These are phyloP conservation scores for Alternaria hordeiaustralica DNA, from an alignment of 2,329 filamentous ascomycete genomes.

Conservation along the genomic window DNA sequence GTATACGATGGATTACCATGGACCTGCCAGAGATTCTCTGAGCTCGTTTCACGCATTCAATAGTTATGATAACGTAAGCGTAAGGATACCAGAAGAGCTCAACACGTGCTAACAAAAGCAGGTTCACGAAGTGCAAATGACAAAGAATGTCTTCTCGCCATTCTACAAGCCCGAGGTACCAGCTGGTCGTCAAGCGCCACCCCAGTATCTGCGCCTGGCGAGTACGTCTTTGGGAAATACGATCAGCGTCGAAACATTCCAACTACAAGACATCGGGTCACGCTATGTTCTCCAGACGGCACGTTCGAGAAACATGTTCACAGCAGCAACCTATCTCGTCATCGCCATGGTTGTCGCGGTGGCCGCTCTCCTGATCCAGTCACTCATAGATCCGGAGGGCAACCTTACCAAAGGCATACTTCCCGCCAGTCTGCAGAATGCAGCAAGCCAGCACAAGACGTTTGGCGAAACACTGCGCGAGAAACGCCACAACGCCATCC, in stretches of 20 bases:
- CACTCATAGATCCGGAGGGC: slow-evolving; percentile 61
- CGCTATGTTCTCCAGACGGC: slow-evolving; percentile 75
- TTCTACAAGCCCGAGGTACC: slow-evolving; percentile 49
- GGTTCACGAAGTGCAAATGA: slow-evolving; percentile 63
- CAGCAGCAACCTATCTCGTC: slow-evolving; percentile 63
- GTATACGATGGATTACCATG: slow-evolving; percentile 76
- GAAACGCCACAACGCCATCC: slow-evolving; percentile 29
- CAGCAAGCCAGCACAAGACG: slow-evolving; percentile 33
- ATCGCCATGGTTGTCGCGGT: slow-evolving; percentile 66
- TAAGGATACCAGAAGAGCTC: background rate
- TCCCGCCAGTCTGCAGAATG: slow-evolving; percentile 57
- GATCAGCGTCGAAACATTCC: slow-evolving; percentile 79
- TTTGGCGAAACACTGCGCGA: slow-evolving; percentile 39
- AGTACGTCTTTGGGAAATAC: slow-evolving; percentile 82
- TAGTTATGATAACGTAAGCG: slow-evolving; percentile 59
- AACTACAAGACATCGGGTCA: slow-evolving; percentile 61
- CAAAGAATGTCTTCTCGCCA: slow-evolving; percentile 57
- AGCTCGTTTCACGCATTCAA: slow-evolving; percentile 58
- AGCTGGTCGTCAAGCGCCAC: slow-evolving; percentile 38
- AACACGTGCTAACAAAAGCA: slow-evolving; percentile 16
- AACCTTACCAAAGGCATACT: slow-evolving; percentile 58
- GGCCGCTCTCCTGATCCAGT: slow-evolving; percentile 67
- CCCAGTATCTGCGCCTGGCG: slow-evolving; percentile 75
- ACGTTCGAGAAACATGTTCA: slow-evolving; percentile 54
- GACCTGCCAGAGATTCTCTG: slow-evolving; percentile 52